A percentile compares a stretch with the other conserved stretches of the same genome.
Evolutionary conservation across 2,329 filamentous ascomycete genomes (phyloP).

Genomic region (Alternaria gansuensis): DNA sequence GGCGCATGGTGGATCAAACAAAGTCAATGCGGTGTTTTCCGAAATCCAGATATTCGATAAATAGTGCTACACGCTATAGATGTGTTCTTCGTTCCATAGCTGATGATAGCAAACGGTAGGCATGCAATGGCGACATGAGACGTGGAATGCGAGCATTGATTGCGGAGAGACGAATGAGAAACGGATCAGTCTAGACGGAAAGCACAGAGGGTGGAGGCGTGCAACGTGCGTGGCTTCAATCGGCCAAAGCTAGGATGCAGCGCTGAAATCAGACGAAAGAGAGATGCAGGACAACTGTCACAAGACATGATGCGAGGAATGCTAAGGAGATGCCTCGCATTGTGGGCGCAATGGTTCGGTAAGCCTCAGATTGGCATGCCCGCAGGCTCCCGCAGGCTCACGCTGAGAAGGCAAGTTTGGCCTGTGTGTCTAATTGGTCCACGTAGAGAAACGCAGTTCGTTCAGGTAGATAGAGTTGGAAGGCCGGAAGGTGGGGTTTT

Average conservation of each 20-base stretch:
- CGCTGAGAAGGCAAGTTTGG: conserved; percentile 37
- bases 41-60: conserved; percentile 36
- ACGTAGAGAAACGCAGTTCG: conserved; percentile 46
- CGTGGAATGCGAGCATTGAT: conserved; percentile 46
- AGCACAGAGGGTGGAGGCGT: conserved; percentile 38
- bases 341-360: conserved; percentile 38
- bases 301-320: conserved; percentile 40
- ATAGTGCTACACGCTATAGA: conserved; percentile 47
- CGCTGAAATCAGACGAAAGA: conserved; percentile 39
- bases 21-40: conserved; percentile 26
- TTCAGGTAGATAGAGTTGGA: conserved; percentile 40
- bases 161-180: conserved; percentile 50
- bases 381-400: conserved; percentile 38
- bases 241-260: conserved; percentile 34
- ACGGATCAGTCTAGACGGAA: conserved; percentile 34
- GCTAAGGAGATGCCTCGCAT: conserved; percentile 36
- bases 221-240: conserved; percentile 44
- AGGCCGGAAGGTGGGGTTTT: conserved; percentile 41
- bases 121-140: conserved; percentile 48
- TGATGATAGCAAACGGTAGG: conserved; percentile 39
- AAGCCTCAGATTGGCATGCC: conserved; percentile 46
- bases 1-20: conserved; percentile 43
- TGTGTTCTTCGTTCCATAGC: conserved; percentile 44
- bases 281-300: conserved; percentile 46
- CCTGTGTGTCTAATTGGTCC: conserved; percentile 48